Conservation (phyloP, 306 rosid species). For the Pyrus betulifolia region DNA sequence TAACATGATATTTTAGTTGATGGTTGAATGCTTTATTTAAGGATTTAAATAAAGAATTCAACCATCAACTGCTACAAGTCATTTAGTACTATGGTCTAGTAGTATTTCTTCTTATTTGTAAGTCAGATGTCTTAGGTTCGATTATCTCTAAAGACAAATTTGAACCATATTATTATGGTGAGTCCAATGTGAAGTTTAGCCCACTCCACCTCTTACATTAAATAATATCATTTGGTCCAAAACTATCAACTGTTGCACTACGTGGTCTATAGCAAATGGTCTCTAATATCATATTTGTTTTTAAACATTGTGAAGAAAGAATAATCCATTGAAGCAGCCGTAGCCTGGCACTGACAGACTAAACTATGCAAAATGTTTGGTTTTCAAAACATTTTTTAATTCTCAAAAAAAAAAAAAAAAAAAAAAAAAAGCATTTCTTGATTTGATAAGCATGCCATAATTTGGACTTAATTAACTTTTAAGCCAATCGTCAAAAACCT, state of each 20-base stretch:
- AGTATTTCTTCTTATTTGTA: rapidly evolving
- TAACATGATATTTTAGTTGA: no score
- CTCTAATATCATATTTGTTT: no score
- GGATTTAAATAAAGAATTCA: no score
- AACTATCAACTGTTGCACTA: no score
- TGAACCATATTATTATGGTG: rapidly evolving
- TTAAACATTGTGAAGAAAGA: neutral
- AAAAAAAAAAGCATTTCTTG: neutral
- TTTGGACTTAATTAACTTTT: slow-evolving; percentile 24
- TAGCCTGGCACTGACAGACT: slow-evolving; percentile 30
- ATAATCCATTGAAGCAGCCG: slow-evolving; percentile 26
- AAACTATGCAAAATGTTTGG: slow-evolving; percentile 8
- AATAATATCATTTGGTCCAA: no score
- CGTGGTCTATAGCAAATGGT: no score
- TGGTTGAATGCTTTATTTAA: no score
- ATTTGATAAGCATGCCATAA: slow-evolving; percentile 12
- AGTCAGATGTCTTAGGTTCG: rapidly evolving
- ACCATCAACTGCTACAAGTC: no score
- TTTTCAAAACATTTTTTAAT: slow-evolving; percentile 11
- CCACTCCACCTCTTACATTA: no score
- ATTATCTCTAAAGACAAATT: rapidly evolving
- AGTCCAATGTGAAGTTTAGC: rapidly evolving
- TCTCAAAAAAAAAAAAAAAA: no score
- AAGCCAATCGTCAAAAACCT: neutral
- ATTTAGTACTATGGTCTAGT: no score